These are phyloP conservation scores for Dactylellina cionopaga DNA, from an alignment of 2,329 filamentous ascomycete genomes.

Conservation along the genomic window DNA sequence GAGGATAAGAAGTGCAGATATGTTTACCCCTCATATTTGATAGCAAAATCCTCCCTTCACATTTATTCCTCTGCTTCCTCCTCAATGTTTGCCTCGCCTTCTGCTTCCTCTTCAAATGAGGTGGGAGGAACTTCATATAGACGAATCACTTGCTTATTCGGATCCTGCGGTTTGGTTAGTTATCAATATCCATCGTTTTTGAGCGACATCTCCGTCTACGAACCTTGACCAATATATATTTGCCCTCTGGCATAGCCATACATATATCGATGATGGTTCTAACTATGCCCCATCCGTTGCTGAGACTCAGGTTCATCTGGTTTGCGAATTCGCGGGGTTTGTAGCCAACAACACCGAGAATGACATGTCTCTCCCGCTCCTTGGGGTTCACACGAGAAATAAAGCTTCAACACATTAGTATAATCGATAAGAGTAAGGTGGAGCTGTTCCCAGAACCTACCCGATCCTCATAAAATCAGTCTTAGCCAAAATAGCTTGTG, in stretches of 20 bases:
- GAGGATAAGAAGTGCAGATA: conserved; percentile 18
- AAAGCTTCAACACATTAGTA: conserved; percentile 71
- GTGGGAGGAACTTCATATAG: conserved; percentile 88
- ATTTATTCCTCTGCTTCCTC: conserved; percentile 69
- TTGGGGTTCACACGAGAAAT: conserved; percentile 94
- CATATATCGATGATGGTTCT: conserved; percentile 97
- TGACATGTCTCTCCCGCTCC: conserved; percentile 89
- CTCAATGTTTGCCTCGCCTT: conserved; percentile 70
- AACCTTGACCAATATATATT: conserved; percentile 77
- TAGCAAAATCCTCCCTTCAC: conserved; percentile 54
- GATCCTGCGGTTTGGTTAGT: conserved; percentile 76
- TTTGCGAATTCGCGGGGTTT: conserved; percentile 96
- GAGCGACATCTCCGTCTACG: not conserved
- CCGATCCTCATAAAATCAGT: conserved; percentile 99
- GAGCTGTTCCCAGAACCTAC: conserved; percentile 65
- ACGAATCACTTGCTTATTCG: conserved; percentile 94
- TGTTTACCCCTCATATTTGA: conserved; percentile 15
- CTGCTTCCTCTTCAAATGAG: conserved; percentile 90
- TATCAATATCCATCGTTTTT: not conserved
- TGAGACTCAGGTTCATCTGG: conserved; percentile 97
- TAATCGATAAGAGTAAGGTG: not conserved
- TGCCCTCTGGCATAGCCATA: conserved; percentile 78
- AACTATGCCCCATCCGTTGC: conserved; percentile 99
- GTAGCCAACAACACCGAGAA: conserved; percentile 95
- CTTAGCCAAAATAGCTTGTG: conserved; percentile 94